phyloP scores from a whole-genome alignment of 2,329 filamentous ascomycete species.

The Seiridium cupressi region DNA sequence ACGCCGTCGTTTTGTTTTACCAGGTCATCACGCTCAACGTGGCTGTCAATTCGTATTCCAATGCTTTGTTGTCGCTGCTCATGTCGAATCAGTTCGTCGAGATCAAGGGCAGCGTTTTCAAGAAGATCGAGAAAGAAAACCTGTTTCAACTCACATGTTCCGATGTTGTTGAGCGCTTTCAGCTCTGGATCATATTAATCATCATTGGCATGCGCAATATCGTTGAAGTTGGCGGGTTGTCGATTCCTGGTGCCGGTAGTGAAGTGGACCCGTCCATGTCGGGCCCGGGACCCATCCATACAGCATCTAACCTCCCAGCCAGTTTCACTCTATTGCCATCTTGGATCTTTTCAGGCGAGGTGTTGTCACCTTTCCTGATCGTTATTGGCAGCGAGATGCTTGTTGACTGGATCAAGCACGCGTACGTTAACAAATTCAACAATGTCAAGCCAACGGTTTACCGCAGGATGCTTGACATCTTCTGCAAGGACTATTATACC shows the following conservation, averaged over 20 bases:
- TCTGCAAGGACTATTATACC: slow-evolving; percentile 97
- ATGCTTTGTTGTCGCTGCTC: slow-evolving; percentile 85
- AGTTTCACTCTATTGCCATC: slow-evolving; percentile 88
- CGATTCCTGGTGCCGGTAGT: slow-evolving; percentile 53
- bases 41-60: slow-evolving; percentile 97
- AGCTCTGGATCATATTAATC: slow-evolving; percentile 94
- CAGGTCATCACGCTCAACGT: slow-evolving; percentile 98
- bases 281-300: slow-evolving; percentile 59
- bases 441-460: slow-evolving; percentile 92
- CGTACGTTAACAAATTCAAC: slow-evolving; percentile 98
- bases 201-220: slow-evolving; percentile 97
- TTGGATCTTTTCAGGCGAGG: slow-evolving; percentile 75
- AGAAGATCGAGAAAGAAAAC: slow-evolving; percentile 98
- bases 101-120: slow-evolving; percentile 98
- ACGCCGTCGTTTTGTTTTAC: slow-evolving; percentile 88
- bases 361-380: slow-evolving; percentile 88
- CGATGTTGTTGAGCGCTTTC: slow-evolving; percentile 94
- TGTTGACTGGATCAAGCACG: slow-evolving; percentile 95
- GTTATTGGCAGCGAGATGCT: slow-evolving; percentile 96
- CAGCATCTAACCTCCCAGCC: slow-evolving; percentile 76
- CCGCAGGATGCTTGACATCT: slow-evolving; percentile 82
- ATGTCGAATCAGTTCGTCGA: slow-evolving; percentile 99
- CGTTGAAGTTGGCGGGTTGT: slow-evolving; percentile 88
- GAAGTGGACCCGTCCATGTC: slow-evolving; percentile 46
- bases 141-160: slow-evolving; percentile 95